These are phyloP conservation scores for Thelephora aurantiotincta DNA, from an alignment of 768 basidiomycete species.

Conservation along the genomic window DNA sequence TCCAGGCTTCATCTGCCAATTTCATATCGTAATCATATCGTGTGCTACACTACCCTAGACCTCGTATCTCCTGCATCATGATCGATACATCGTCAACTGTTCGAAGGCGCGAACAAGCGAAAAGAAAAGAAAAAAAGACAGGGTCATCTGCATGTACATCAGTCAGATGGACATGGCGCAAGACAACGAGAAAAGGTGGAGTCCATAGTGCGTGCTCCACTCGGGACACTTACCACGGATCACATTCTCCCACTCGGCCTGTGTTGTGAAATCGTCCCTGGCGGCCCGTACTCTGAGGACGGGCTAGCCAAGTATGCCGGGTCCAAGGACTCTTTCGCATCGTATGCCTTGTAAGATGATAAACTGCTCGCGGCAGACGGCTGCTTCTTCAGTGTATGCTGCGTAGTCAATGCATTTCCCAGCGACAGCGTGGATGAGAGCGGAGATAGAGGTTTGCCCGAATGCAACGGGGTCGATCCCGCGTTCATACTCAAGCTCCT, in stretches of 20 bases:
- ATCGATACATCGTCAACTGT: too few relatives aligned
- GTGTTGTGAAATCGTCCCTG: too few relatives aligned
- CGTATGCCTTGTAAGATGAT: slow-evolving; percentile 13
- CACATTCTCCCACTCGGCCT: slow-evolving; percentile 13
- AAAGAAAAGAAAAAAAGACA: too few relatives aligned
- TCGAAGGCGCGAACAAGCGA: too few relatives aligned
- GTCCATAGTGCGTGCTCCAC: slow-evolving; percentile 4
- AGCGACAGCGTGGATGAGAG: slow-evolving; percentile 1
- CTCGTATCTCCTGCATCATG: too few relatives aligned
- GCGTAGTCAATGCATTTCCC: slow-evolving; percentile 1
- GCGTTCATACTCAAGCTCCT: slow-evolving; percentile 17
- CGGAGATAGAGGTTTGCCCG: slow-evolving; percentile 10
- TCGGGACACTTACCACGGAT: not conserved
- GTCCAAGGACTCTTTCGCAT: slow-evolving; percentile 13
- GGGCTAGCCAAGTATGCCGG: slow-evolving; percentile 16
- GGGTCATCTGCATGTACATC: too few relatives aligned
- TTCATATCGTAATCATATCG: too few relatives aligned
- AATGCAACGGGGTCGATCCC: slow-evolving; percentile 13
- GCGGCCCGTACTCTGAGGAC: not conserved
- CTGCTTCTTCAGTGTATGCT: slow-evolving; percentile 11
- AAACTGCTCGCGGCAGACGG: slow-evolving; percentile 9
- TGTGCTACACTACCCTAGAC: too few relatives aligned
- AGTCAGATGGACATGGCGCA: too few relatives aligned
- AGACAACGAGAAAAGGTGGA: slow-evolving; percentile 2
- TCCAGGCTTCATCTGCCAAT: too few relatives aligned